These are phyloP conservation scores for Sisymbrium irio DNA, from an alignment of 345 rosid species.

Conservation along the genomic window DNA sequence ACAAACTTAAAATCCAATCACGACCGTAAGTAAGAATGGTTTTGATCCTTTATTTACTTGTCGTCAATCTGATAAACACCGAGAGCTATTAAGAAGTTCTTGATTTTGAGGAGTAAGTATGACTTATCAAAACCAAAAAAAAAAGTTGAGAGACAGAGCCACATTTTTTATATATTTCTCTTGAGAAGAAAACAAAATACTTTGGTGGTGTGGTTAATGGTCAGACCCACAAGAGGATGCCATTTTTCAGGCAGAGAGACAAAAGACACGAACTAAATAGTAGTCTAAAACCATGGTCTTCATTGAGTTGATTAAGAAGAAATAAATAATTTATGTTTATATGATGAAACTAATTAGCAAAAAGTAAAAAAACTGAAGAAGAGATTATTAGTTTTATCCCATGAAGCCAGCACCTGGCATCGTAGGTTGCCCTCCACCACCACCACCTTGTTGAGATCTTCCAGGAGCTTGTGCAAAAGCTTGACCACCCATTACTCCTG, in stretches of 20 bases:
- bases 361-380: conserved; percentile 10
- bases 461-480: conserved; percentile 74
- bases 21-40: not conserved
- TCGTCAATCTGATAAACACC: not conserved
- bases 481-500: conserved; percentile 69
- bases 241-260: conserved; percentile 3
- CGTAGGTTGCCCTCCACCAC: conserved; percentile 47
- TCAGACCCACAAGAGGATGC: not conserved
- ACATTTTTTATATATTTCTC: not conserved
- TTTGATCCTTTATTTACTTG: not conserved
- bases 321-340: not conserved
- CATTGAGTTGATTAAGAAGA: conserved; percentile 5
- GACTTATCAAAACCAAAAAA: not conserved
- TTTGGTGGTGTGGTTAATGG: conserved; percentile 6
- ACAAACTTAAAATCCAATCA: not conserved
- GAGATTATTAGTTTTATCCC: conserved; percentile 29
- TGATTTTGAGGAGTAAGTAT: not conserved
- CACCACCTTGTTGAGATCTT: conserved; percentile 49
- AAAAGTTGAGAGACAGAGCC: not conserved
- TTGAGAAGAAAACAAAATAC: not conserved
- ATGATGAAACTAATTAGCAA: conserved; percentile 13
- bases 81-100: not conserved
- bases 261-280: not conserved
- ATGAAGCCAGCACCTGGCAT: conserved; percentile 74
- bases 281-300: conserved; percentile 15